These are phyloP conservation scores for Otatea glauca DNA, from an alignment of 176 grass and related monocot species.

Conservation along the genomic window DNA sequence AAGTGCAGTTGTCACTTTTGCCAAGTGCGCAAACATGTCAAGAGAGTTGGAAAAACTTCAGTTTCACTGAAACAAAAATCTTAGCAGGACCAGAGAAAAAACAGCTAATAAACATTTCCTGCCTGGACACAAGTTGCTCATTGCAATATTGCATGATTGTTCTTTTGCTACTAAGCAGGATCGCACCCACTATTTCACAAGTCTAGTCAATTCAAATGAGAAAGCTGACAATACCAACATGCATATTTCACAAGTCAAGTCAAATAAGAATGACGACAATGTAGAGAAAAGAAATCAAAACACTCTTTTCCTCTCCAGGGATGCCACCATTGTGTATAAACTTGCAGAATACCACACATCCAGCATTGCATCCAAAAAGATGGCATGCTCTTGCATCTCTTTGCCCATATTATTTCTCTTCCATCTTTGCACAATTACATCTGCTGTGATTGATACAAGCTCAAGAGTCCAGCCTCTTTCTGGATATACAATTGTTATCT, in stretches of 20 bases:
- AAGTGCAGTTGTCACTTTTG: not conserved
- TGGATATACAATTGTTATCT: constrained; percentile 28
- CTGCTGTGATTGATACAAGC: constrained; percentile 25
- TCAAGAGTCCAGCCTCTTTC: constrained; percentile 32
- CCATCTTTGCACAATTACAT: constrained; percentile 9
- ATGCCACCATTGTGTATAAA: not conserved
- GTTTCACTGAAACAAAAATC: not conserved
- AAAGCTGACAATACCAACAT: not conserved
- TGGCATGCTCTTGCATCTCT: not conserved
- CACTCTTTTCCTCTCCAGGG: not conserved
- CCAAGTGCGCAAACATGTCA: not conserved
- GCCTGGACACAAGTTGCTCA: not conserved
- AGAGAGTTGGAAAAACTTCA: not conserved
- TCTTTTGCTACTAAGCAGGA: not conserved
- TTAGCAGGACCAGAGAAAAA: not conserved
- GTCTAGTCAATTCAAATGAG: constrained; percentile 3
- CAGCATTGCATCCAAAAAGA: not conserved
- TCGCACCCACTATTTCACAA: not conserved
- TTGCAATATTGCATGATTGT: constrained; percentile 2
- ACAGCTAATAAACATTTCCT: not conserved
- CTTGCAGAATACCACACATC: constrained; percentile 13
- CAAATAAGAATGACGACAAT: not conserved
- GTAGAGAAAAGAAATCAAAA: constrained; percentile 4
- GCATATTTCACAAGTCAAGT: constrained; percentile 17
- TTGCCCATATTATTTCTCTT: constrained; percentile 15